Evolutionary conservation across 2,329 filamentous ascomycete genomes (phyloP), one percentile per base, ranked within the genome.

Genomic region (Paraphoma sp.): DNA sequence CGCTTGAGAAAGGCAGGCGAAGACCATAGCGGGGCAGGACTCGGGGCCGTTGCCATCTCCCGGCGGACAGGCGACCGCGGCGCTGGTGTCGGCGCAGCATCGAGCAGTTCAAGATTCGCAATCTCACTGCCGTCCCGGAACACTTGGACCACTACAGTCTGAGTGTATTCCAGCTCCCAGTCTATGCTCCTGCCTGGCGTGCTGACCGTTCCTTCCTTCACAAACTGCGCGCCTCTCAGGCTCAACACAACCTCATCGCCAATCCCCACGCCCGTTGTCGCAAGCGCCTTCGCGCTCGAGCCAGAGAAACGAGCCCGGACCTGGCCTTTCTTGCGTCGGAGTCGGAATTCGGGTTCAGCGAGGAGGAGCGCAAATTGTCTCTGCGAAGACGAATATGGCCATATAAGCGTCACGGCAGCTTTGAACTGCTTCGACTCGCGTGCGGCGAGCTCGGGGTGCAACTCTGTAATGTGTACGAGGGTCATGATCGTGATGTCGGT

Each of bases 351-450:
- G 45, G 88, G 87, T 68, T 97, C 93, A 45, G 91, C 91, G 33
- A 98, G 84, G 17, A 96, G 84, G 48, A 97, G 88, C 28, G 92
- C 89, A 64, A 93, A 84, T 40, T 87, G 87, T 51, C 85, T 86
- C 30, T 85, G 89, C 28, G 92, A 87, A 18, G 89, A 90, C 62
- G 91, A 97, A 76, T 92, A 97, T 0, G 94, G 94, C 93, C 94
- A 98, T 55, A 92, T 88, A 36, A 98, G 86, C 8, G 92, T 94
- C 18, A 97, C 86, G 14, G 90, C 82, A 40, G 91, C 93, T 55
- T 86, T 84, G 31, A 97, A 72, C 17, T 72, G 67, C 62, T 72
- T 72, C 16, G 71, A 68, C 17, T 72, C 67, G 51, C 63, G 64
- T 12, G 56, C 62, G 29, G 69, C 58, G 16, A 74, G 68, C 51